Base-by-base conservation (phyloP, 768 basidiomycete species). In the Leccinellum luteum region DNA sequence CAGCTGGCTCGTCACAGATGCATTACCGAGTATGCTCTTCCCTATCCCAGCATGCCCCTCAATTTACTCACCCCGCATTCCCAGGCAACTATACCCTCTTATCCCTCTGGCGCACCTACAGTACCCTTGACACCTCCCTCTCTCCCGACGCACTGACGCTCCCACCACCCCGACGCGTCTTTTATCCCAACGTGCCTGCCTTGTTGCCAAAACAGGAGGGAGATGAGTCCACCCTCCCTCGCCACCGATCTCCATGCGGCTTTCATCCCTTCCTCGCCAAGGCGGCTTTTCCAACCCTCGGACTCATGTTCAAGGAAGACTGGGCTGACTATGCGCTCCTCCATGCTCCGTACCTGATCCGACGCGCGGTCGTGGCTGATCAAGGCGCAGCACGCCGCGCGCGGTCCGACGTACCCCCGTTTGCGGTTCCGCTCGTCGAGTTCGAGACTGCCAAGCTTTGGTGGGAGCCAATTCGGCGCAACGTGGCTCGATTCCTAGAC, bases 351-450 rank as follows among this genome's bases (percentile, higher is more conserved):
- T 92, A 86, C 68, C 64, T 94, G 17, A 74, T 92, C 53, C 87
- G 90, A 62, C 85, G 91, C 12, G 76, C 90, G 13, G 83, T 96
- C 31, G 74, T 97, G 32, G 86, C 85, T 0, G 92, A 95, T 65
- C 76, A 86, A 48, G 79, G 82, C n/a, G 89, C 87, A 0, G 86
- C 90, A 0, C 73, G 69, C 50, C 73, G 76, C 55, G 72, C 67
- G 3, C 51, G 60, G 38, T 23, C 32, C 0, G 66, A 66, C 49
- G 34, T 66, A 0, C 69, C 73, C 21, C 44, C 71, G 9, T 69
- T 67, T 34, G 79, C 71, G 69, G 77, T 38, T 64, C 80, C 51
- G 65, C 80, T 49, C 77, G 80, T 65, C 69, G 70, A 81, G 43
- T 72, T 78, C n/a, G 62, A 66, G 3, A 65, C 65, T 1, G 79